These are phyloP conservation scores for Candida arabinofermentans DNA, from an alignment of 805 yeast species.

Conservation along the genomic window DNA sequence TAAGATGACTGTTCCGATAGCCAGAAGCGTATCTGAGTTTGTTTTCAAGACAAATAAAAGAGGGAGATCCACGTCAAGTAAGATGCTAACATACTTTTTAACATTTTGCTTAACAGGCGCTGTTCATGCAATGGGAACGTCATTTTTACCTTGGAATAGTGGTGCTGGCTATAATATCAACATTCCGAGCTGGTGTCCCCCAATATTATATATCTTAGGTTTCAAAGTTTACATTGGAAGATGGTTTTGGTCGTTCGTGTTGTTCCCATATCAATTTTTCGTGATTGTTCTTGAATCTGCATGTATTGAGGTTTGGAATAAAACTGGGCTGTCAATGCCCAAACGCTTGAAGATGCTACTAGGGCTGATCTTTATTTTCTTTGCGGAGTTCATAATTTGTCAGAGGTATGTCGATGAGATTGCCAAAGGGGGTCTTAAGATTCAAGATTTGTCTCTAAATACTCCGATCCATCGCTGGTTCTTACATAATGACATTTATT, in stretches of 20 bases:
- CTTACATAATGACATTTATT: not conserved
- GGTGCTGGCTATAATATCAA: slow-evolving; percentile 10
- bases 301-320: not conserved
- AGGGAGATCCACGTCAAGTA: not conserved
- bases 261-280: slow-evolving; percentile 15
- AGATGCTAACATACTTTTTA: slow-evolving; percentile 3
- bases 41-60: not conserved
- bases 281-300: slow-evolving; percentile 9
- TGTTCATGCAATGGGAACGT: slow-evolving; percentile 14
- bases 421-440: slow-evolving; percentile 14
- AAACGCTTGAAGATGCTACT: not conserved
- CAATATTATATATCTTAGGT: not conserved
- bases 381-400: slow-evolving; percentile 6
- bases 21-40: not conserved
- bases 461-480: slow-evolving; percentile 4
- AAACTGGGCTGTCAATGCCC: slow-evolving; percentile 2
- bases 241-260: slow-evolving; percentile 14
- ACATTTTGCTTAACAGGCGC: slow-evolving; percentile 13
- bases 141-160: slow-evolving; percentile 8
- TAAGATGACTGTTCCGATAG: slow-evolving; percentile 10
- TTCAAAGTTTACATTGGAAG: slow-evolving; percentile 2
- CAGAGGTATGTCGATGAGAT: slow-evolving; percentile 16
- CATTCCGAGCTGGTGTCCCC: slow-evolving; percentile 9
- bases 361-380: slow-evolving; percentile 12
- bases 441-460: slow-evolving; percentile 3